Conservation (phyloP, 192 early-diverging fungal genomes). For the Backusella sp. region DNA sequence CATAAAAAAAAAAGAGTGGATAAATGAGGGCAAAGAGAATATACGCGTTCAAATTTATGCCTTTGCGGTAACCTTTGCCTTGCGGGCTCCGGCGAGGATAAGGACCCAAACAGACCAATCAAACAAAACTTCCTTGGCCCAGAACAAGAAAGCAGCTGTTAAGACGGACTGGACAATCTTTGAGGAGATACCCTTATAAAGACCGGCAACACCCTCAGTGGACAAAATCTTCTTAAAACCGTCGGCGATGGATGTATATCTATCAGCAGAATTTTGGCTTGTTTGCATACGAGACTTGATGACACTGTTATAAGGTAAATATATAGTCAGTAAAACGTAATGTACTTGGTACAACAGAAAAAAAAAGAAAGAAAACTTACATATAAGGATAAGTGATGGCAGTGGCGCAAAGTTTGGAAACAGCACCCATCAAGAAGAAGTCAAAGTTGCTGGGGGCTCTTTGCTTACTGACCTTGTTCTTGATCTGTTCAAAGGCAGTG, state of each 20-base stretch:
- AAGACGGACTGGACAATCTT: constrained; percentile 97
- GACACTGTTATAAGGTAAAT: constrained; percentile 53
- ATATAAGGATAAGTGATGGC: constrained; percentile 99
- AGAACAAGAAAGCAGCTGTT: constrained; percentile 95
- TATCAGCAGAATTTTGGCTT: constrained; percentile 77
- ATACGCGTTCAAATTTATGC: constrained; percentile 11
- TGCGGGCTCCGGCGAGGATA: constrained; percentile 35
- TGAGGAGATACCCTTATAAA: constrained; percentile 90
- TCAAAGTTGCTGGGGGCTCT: constrained; percentile 74
- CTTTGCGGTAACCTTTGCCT: constrained; percentile 18
- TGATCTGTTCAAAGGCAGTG: constrained; percentile 96
- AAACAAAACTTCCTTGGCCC: constrained; percentile 83
- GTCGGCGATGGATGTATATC: constrained; percentile 81
- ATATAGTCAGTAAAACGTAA: not conserved
- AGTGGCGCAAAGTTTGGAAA: constrained; percentile 94
- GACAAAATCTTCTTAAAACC: constrained; percentile 91
- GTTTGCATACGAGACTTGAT: constrained; percentile 99
- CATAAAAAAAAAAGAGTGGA: not conserved
- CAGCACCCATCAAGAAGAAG: constrained; percentile 95
- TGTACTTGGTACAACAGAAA: not conserved
- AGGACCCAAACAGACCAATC: constrained; percentile 62
- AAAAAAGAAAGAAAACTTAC: constrained; percentile 41
- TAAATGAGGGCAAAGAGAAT: not conserved
- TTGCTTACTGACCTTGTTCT: constrained; percentile 58
- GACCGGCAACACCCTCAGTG: constrained; percentile 83